Percentiles rank a stretch among this genome's conserved stretches.
Conservation (phyloP, 371 early-diverging fungal genomes). For the Circinella umbellata region DNA sequence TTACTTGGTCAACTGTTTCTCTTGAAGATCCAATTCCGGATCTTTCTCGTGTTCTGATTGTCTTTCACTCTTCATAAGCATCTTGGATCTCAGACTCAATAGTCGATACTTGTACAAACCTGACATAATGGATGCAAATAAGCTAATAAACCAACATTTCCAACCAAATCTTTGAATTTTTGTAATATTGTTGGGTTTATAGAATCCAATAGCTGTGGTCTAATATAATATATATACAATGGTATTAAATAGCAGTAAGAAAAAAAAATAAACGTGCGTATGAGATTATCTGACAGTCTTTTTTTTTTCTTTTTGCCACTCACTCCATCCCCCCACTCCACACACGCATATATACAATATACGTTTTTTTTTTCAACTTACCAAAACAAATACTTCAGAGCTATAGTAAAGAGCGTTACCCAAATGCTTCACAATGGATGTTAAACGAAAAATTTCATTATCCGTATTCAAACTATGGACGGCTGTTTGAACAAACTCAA, state of each 20-base stretch:
- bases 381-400: slow-evolving; percentile 62
- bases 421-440: slow-evolving; percentile 51
- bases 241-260: not conserved
- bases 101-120: slow-evolving; percentile 66
- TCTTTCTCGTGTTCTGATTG: slow-evolving; percentile 21
- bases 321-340: not conserved
- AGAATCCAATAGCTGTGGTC: slow-evolving; percentile 56
- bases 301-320: no score
- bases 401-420: slow-evolving; percentile 59
- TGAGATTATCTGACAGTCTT: no score
- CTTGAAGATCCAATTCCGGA: slow-evolving; percentile 35
- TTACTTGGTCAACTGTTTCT: slow-evolving; percentile 43
- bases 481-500: slow-evolving; percentile 62
- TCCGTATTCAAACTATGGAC: slow-evolving; percentile 44
- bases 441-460: slow-evolving; percentile 54
- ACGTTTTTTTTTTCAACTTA: slow-evolving; percentile 29
- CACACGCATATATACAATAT: not conserved
- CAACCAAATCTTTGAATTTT: slow-evolving; percentile 51
- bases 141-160: slow-evolving; percentile 69
- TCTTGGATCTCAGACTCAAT: slow-evolving; percentile 27
- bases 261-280: no score
- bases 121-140: slow-evolving; percentile 58
- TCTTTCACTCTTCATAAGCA: slow-evolving; percentile 1
- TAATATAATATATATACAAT: slow-evolving; percentile 9
- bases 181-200: slow-evolving; percentile 57